These are phyloP conservation scores for Penicillium cosmopolitanum DNA, from an alignment of 495 filamentous ascomycete genomes.

Conservation along the genomic window DNA sequence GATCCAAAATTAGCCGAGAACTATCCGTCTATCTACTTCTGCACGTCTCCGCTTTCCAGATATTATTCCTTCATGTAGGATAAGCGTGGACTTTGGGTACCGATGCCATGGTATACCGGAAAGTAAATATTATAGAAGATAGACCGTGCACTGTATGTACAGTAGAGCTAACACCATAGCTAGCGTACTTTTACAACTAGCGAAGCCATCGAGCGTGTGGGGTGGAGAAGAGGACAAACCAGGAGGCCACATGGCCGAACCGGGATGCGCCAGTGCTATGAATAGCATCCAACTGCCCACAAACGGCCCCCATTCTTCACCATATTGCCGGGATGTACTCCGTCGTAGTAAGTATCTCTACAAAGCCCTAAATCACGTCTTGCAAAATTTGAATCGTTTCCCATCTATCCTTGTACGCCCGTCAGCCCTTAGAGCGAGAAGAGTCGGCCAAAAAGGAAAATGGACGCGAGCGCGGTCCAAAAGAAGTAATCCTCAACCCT, in stretches of 20 bases:
- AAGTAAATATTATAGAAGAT: neutral
- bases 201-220: neutral
- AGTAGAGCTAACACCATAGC: neutral
- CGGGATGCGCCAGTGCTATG: neutral
- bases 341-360: neutral
- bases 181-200: neutral
- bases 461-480: neutral
- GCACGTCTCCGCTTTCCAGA: neutral
- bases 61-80: neutral
- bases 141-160: neutral
- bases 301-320: conserved; percentile 2
- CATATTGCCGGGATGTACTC: neutral
- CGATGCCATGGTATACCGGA: neutral
- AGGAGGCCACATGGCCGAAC: conserved; percentile 1
- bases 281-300: neutral
- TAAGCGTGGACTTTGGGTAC: neutral
- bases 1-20: conserved; percentile 7
- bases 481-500: neutral
- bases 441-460: neutral
- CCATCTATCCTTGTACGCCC: neutral
- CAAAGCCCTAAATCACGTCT: conserved; percentile 1
- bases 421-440: neutral
- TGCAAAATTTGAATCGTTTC: neutral
- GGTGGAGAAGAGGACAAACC: neutral
- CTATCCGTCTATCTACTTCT: neutral